phyloP scores from a whole-genome alignment of 1,284 basidiomycete genomes.

The Chiua sp. region DNA sequence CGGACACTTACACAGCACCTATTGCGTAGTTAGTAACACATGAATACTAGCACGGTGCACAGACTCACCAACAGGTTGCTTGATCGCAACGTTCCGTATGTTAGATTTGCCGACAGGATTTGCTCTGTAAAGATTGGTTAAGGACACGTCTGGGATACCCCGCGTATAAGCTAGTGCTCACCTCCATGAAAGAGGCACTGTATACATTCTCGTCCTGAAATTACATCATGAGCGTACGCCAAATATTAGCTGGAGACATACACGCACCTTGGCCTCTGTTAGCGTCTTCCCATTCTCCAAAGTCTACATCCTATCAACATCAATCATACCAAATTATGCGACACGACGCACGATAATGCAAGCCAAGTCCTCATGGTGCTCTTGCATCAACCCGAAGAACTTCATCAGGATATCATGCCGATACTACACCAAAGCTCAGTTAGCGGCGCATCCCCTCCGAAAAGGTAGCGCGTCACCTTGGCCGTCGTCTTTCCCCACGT shows the following conservation, averaged over 20 bases:
- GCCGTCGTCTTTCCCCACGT: constrained; percentile 84
- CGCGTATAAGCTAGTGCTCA: constrained; percentile 34
- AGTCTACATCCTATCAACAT: constrained; percentile 55
- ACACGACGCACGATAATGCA: constrained; percentile 70
- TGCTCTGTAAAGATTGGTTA: constrained; percentile 56
- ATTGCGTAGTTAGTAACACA: constrained; percentile 4
- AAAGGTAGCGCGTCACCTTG: constrained; percentile 53
- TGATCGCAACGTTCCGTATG: constrained; percentile 89
- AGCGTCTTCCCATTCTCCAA: constrained; percentile 94
- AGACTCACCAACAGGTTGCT: constrained; percentile 86
- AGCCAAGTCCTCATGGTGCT: constrained; percentile 83
- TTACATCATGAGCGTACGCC: not conserved
- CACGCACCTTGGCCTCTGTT: constrained; percentile 72
- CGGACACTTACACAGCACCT: constrained; percentile 63
- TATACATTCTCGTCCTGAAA: constrained; percentile 78
- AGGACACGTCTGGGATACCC: not conserved
- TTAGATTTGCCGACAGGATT: constrained; percentile 78
- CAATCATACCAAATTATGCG: constrained; percentile 15
- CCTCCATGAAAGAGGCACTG: constrained; percentile 86
- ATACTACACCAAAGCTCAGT: constrained; percentile 46
- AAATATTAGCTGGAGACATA: not conserved
- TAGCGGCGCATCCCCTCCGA: not conserved
- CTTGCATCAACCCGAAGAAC: constrained; percentile 74
- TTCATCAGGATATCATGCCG: constrained; percentile 83
- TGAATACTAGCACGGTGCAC: not conserved